Evolutionary conservation across 192 early-diverging fungal genomes (phyloP), one percentile per base, ranked within the genome.

Genomic region (Pecoramyces ruminantium): DNA sequence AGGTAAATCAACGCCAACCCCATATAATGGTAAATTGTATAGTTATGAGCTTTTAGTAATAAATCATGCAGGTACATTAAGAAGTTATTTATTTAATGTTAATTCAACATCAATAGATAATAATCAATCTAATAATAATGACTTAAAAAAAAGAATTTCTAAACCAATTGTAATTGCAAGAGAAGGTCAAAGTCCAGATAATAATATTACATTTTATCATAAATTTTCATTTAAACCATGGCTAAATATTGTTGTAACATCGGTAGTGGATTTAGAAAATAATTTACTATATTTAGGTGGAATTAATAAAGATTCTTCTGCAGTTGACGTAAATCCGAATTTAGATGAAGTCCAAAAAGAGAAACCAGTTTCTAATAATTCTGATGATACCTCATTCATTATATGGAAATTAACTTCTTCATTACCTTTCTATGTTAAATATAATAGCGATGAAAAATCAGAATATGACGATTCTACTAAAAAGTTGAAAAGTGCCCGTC

Each of bases 81-180:
- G 88, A 78, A 88, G 87, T 78, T 90, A 89, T 80, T 82, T 90
- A 34, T 82, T 90, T 77, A 91, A 90, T 83, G 82, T 82, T 13
- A 28, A 18, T 77, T 86, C 27, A 77, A 80, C 0, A 81, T 82
- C 38, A 77, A 87, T 21, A 78, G 85, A 28, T 77, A 85, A 15
- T 83, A 81, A 18, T 83, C 85, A 18, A 84, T 81, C 25, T 17
- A 83, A 5, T 82, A 18, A 27, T 40, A 28, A 29, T 81, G 34
- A 38, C 82, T 38, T 28, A 18, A 77, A 67, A 39, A 38, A 83
- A 34, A 34, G 82, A 16, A 29, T 51, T 29, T 82, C 82, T 25
- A 29, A 83, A 29, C 83, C 80, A 16, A 80, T 83, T 1, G 51
- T 67, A 30, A 86, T 87, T 81, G 82, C 86, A 42, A 82, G 89